phyloP scores from a whole-genome alignment of 495 filamentous ascomycete genomes.

The Tuber aestivum region DNA sequence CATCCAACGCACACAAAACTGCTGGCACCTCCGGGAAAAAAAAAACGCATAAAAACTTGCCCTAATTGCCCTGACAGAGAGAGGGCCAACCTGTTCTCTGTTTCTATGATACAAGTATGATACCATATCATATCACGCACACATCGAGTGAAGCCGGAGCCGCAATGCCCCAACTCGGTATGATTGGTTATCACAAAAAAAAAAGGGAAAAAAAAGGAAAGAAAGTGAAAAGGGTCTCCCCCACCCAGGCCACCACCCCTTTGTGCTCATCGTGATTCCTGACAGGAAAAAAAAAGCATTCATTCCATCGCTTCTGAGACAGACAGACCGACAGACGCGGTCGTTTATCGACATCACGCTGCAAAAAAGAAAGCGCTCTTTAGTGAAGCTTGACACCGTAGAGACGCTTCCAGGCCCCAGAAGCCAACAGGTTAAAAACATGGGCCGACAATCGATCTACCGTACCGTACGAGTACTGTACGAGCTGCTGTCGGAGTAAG shows the following conservation, averaged over 20 bases:
- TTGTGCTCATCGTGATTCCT: not conserved
- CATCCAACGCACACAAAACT: not conserved
- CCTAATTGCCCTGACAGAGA: not conserved
- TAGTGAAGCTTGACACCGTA: not conserved
- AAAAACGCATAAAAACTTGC: not conserved
- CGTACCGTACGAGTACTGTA: too few relatives aligned
- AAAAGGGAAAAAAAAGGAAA: not conserved
- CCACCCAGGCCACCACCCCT: not conserved
- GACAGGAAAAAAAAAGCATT: not conserved
- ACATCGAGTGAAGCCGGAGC: not conserved
- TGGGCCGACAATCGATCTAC: not conserved
- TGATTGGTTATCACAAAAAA: not conserved
- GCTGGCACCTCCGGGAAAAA: not conserved
- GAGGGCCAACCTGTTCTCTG: not conserved
- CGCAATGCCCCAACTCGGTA: not conserved
- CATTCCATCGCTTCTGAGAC: not conserved
- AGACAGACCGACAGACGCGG: too few relatives aligned
- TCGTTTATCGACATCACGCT: not conserved
- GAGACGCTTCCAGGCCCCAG: not conserved
- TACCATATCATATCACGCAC: too few relatives aligned
- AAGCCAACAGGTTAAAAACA: not conserved
- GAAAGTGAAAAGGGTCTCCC: not conserved
- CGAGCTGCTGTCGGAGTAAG: too few relatives aligned
- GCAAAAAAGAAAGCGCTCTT: not conserved
- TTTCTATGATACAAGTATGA: not conserved